Evolutionary conservation across 1,284 basidiomycete genomes (phyloP).

Genomic region (Ustilago bromivora): DNA sequence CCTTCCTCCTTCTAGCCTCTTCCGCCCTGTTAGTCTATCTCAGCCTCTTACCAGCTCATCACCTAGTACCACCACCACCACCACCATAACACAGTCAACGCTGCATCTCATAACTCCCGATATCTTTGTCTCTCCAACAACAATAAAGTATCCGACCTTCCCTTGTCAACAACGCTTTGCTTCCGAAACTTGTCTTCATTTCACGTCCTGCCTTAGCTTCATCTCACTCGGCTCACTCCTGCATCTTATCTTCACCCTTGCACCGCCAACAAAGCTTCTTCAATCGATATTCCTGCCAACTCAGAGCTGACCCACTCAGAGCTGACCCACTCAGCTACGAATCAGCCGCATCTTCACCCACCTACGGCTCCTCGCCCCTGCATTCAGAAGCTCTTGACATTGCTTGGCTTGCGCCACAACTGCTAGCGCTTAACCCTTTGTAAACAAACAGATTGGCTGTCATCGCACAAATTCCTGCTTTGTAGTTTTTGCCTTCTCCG

Average conservation of each 20-base stretch:
- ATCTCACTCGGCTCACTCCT: conserved; percentile 9
- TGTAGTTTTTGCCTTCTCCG: not conserved
- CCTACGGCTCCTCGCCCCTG: not conserved
- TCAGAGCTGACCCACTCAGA: not conserved
- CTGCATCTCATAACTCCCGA: conserved; percentile 6
- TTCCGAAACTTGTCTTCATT: conserved; percentile 18
- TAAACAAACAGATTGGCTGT: not conserved
- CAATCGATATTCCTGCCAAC: not conserved
- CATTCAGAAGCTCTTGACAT: not conserved
- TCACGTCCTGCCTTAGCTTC: conserved; percentile 13
- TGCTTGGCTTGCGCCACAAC: conserved; percentile 1
- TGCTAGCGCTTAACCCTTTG: not conserved
- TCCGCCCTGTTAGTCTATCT: conserved; percentile 6
- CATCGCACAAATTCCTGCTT: not conserved
- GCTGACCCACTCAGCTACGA: not conserved
- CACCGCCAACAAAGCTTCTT: not conserved
- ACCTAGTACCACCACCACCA: not conserved
- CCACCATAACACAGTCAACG: conserved; percentile 5
- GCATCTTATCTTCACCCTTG: not conserved
- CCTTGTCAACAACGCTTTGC: not conserved
- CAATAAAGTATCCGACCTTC: conserved; percentile 11
- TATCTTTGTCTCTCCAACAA: not conserved
- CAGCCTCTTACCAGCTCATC: not conserved
- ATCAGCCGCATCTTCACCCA: not conserved
- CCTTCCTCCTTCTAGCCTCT: not conserved